Conservation (phyloP, 371 early-diverging fungal genomes). For the Saksenaea oblongispora region DNA sequence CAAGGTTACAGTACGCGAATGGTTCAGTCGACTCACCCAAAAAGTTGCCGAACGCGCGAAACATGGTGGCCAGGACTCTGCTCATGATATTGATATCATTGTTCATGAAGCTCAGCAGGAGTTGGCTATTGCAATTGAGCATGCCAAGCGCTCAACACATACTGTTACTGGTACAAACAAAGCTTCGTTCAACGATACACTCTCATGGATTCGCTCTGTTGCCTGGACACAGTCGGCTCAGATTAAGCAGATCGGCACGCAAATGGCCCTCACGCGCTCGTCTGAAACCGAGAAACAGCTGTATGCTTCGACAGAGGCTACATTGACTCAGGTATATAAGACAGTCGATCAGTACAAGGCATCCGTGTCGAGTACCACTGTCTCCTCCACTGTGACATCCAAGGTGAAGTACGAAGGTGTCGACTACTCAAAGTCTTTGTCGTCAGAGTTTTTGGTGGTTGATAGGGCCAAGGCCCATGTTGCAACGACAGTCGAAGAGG, state of each 20-base stretch:
- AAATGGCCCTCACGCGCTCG: constrained; percentile 8
- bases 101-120: constrained; percentile 26
- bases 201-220: constrained; percentile 24
- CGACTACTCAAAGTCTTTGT: not conserved
- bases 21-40: constrained; percentile 22
- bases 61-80: constrained; percentile 14
- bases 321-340: not conserved
- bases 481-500: not conserved
- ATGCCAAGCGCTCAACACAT: constrained; percentile 25
- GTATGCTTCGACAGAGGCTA: constrained; percentile 1
- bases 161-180: constrained; percentile 26
- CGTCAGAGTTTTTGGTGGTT: not conserved
- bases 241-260: constrained; percentile 21
- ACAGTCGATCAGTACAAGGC: constrained; percentile 12
- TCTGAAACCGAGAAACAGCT: not conserved
- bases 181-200: constrained; percentile 27
- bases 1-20: constrained; percentile 12
- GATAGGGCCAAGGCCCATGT: constrained; percentile 9
- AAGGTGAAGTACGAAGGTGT: not conserved
- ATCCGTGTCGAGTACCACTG: constrained; percentile 1
- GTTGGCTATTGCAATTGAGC: constrained; percentile 25
- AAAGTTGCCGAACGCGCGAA: constrained; percentile 26
- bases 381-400: constrained; percentile 6
- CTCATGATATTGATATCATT: constrained; percentile 28
- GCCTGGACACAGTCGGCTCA: constrained; percentile 25